Evolutionary conservation across 495 filamentous ascomycete genomes (phyloP).

Genomic region (Penicillium robsamsonii): DNA sequence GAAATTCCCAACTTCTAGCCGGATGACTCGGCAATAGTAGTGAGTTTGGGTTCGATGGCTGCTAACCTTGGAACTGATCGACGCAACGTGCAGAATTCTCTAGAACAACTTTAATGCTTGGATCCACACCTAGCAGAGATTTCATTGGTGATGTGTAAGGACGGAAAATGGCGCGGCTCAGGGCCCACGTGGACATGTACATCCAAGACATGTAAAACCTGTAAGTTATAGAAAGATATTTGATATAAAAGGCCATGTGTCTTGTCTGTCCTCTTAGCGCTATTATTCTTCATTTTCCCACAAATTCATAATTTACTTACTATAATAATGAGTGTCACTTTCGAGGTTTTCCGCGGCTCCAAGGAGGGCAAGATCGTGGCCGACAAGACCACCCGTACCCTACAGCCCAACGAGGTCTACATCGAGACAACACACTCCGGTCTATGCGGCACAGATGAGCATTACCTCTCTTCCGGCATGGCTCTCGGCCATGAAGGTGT

Average conservation of each 20-base stretch:
- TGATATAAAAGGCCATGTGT: background rate
- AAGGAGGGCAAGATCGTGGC: conserved; percentile 31
- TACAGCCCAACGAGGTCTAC: conserved; percentile 40
- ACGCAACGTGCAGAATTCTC: conserved; percentile 10
- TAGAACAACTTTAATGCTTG: conserved; percentile 15
- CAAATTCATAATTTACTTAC: background rate
- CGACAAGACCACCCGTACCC: conserved; percentile 28
- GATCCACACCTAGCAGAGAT: conserved; percentile 7
- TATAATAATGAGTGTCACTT: conserved; percentile 30
- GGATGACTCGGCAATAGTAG: background rate
- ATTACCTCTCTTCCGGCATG: conserved; percentile 29
- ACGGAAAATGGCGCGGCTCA: conserved; percentile 2
- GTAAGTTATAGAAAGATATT: background rate
- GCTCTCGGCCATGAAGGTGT: conserved; percentile 53
- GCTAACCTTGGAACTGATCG: background rate
- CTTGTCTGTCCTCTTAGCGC: background rate
- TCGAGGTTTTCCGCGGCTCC: conserved; percentile 35
- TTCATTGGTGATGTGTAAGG: background rate
- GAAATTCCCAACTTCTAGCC: background rate
- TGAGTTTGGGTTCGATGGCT: background rate
- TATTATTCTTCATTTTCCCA: background rate
- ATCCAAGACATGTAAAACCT: background rate
- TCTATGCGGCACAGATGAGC: conserved; percentile 45
- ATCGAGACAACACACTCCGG: conserved; percentile 48
- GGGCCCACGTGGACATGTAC: background rate